A percentile compares a stretch with the other conserved stretches of the same genome.
Conservation (phyloP, 208 protist genomes). For the Novymonas esmeraldas region DNA sequence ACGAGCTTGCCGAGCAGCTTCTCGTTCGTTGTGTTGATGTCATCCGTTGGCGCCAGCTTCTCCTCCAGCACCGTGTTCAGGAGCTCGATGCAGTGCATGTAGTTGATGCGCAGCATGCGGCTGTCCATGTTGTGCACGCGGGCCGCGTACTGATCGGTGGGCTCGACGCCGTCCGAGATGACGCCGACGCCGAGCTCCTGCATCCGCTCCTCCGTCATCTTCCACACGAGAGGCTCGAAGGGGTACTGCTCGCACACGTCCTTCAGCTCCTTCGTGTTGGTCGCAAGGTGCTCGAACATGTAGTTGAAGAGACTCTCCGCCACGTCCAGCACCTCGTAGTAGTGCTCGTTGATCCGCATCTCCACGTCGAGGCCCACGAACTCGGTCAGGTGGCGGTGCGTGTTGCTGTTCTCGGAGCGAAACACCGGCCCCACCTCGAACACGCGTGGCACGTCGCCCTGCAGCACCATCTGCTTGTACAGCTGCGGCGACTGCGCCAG, state of each 20-base stretch:
- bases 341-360: slow-evolving; percentile 99
- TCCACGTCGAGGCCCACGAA: slow-evolving; percentile 99
- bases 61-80: slow-evolving; percentile 89
- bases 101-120: slow-evolving; percentile 92
- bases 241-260: slow-evolving; percentile 92
- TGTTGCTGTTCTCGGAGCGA: slow-evolving; percentile 99
- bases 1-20: slow-evolving; percentile 97
- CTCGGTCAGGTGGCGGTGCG: slow-evolving; percentile 99
- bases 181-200: slow-evolving; percentile 84
- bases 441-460: slow-evolving; percentile 94
- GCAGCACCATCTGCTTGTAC: slow-evolving; percentile 99
- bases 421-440: slow-evolving; percentile 98
- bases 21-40: slow-evolving; percentile 96
- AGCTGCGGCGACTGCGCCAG: slow-evolving; percentile 99
- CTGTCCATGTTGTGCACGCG: slow-evolving; percentile 76
- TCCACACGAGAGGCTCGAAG: slow-evolving; percentile 92
- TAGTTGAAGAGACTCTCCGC: slow-evolving; percentile 96
- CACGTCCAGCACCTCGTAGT: slow-evolving; percentile 98
- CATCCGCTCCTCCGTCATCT: slow-evolving; percentile 80
- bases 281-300: slow-evolving; percentile 95
- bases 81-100: slow-evolving; percentile 93
- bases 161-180: slow-evolving; percentile 67
- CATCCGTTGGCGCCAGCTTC: slow-evolving; percentile 85
- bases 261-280: slow-evolving; percentile 84
- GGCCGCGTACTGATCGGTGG: slow-evolving; percentile 82